Evolutionary conservation across 805 yeast species (phyloP), one percentile per base, ranked within the genome.

Genomic region (Candida silvicultrix): DNA sequence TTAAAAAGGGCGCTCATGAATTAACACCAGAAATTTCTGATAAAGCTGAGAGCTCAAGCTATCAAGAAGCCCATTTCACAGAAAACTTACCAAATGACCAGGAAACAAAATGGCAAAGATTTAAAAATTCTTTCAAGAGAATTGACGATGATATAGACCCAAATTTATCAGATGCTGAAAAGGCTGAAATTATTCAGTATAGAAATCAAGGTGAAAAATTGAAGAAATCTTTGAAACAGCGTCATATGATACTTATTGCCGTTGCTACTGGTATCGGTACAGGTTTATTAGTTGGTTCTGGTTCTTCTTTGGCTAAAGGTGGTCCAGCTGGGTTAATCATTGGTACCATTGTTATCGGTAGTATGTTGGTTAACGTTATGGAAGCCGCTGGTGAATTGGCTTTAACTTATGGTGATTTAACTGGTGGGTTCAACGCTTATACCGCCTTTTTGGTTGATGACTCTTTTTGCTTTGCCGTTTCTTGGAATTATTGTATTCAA

Each of bases 251-350:
- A 49, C 77, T 85, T 83, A 83, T 85, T 54, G 83, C 89, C 36
- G 73, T 85, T 38, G 88, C 88, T 29, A 85, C 88, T 31, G 79
- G 84, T 53, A 79, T 83, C 43, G 92, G 92, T 53, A 81, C 89
- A 3, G 90, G 92, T 60, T 64, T 84, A 46, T 78, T 85, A 52
- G 81, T 85, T 42, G 89, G 89, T 54, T 69, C 80, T 14, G 89
- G 88, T 36, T 64, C 68, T 18, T 75, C 85, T 2, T 70, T 85
- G 51, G 59, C 65, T 29, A 63, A 67, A 14, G 83, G 84, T 50
- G 89, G 89, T 28, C 88, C 89, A 4, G 86, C 77, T 14, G 77
- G 76, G 41, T 52, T 77, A 40, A 66, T 84, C 41, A 70, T 83
- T 36, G 81, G 86, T 31, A 80, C 77, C 58, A 68, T 74, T 28